Evolutionary conservation across 257 asterid species (phyloP).

Genomic region (Plectranthus barbatus): DNA sequence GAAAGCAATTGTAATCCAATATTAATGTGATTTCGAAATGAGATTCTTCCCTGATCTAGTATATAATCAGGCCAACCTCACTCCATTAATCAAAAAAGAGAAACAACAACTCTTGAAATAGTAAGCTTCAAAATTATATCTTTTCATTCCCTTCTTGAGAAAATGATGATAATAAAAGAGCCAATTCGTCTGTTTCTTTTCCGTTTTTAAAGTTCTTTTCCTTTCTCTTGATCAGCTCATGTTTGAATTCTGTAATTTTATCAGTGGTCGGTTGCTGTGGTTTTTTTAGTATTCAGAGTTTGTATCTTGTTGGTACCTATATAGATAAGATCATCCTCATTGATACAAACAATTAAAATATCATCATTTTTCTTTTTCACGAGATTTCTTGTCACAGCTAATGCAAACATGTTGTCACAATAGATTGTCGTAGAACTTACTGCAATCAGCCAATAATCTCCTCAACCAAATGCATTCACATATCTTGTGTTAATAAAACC

Average conservation of each 20-base stretch:
- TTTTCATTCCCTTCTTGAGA: conserved; percentile 13
- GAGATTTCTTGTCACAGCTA: too few species aligned
- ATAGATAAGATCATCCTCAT: too few species aligned
- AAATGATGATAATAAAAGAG: background rate
- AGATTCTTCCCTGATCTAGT: conserved; percentile 3
- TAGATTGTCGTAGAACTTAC: too few species aligned
- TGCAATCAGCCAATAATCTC: too few species aligned
- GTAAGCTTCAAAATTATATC: conserved; percentile 18
- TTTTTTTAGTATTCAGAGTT: background rate
- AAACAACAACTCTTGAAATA: background rate
- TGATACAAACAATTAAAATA: too few species aligned
- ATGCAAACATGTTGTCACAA: too few species aligned
- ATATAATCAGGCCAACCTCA: conserved; percentile 8
- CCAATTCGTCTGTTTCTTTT: background rate
- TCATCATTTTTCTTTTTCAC: too few species aligned
- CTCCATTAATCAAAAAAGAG: conserved; percentile 10
- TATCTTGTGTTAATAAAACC: background rate
- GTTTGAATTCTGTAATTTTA: background rate
- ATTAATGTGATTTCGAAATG: conserved; percentile 11
- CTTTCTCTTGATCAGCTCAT: background rate
- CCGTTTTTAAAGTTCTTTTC: background rate
- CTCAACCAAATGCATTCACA: too few species aligned
- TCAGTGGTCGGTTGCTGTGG: too few species aligned
- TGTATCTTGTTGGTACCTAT: too few species aligned
- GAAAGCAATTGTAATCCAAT: background rate